These are phyloP conservation scores for Hura crepitans DNA, from an alignment of 441 rosid species.

Conservation along the genomic window DNA sequence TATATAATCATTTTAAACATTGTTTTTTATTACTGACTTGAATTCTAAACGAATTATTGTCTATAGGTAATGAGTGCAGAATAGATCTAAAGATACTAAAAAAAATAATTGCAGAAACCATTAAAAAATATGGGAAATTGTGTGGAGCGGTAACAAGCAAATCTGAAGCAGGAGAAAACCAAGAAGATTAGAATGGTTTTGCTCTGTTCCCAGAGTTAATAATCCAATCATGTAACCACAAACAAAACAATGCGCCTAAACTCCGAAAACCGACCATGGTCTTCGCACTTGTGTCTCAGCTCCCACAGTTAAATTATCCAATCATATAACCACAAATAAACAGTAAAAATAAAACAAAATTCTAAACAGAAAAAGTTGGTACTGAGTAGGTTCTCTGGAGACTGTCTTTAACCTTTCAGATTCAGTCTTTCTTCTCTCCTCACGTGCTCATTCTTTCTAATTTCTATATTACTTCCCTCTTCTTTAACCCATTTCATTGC, in stretches of 20 bases:
- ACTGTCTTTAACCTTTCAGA: background rate
- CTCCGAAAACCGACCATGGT: constrained; percentile 4
- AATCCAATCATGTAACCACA: too few species aligned
- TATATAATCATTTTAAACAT: too few species aligned
- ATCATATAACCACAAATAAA: too few species aligned
- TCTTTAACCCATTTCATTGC: background rate
- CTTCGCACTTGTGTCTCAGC: constrained; percentile 15
- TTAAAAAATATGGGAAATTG: too few species aligned
- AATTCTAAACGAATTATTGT: too few species aligned
- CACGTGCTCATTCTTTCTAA: background rate
- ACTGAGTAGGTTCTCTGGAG: background rate
- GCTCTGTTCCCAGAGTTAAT: too few species aligned
- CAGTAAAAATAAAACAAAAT: background rate
- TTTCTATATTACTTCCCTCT: background rate
- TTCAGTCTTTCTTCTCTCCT: constrained; percentile 17
- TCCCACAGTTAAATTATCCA: constrained; percentile 8
- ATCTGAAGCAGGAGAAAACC: background rate
- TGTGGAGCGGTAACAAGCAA: background rate
- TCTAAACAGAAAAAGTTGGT: constrained; percentile 14
- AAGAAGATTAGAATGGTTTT: background rate
- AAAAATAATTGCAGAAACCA: too few species aligned
- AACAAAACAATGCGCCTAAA: background rate
- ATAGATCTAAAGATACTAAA: too few species aligned
- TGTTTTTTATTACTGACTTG: too few species aligned
- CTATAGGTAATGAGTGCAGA: too few species aligned